phyloP scores from a whole-genome alignment of 2,329 filamentous ascomycete species.

The Hypoxylon sp. region DNA sequence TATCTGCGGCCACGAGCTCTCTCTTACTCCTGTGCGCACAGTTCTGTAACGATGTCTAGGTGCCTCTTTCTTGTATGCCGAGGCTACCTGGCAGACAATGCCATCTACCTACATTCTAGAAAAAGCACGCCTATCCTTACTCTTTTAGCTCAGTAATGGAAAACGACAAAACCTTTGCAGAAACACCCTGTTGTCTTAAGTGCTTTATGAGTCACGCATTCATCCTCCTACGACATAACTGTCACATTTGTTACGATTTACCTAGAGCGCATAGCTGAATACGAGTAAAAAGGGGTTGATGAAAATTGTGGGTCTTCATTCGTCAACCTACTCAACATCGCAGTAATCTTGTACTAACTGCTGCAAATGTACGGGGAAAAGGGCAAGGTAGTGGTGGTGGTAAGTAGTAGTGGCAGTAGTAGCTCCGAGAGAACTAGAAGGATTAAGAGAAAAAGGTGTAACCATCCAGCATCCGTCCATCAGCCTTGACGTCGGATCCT shows the following conservation, averaged over 20 bases:
- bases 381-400: no score
- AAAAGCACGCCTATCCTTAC: no score
- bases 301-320: conserved; percentile 26
- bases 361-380: conserved; percentile 15
- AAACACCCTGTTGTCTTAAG: no score
- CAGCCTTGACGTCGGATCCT: conserved; percentile 2
- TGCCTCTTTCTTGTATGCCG: background rate
- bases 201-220: background rate
- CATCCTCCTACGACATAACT: background rate
- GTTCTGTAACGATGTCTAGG: no score
- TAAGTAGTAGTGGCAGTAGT: no score
- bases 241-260: background rate
- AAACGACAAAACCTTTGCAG: no score
- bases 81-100: background rate
- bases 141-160: no score
- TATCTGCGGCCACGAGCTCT: background rate
- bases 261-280: background rate
- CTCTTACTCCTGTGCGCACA: background rate
- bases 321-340: conserved; percentile 23
- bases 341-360: conserved; percentile 14
- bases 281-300: no score
- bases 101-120: no score
- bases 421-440: conserved; percentile 17
- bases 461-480: conserved; percentile 13
- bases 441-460: conserved; percentile 13